phyloP scores from a whole-genome alignment of 805 yeast species.

The Yamadazyma sp. region DNA sequence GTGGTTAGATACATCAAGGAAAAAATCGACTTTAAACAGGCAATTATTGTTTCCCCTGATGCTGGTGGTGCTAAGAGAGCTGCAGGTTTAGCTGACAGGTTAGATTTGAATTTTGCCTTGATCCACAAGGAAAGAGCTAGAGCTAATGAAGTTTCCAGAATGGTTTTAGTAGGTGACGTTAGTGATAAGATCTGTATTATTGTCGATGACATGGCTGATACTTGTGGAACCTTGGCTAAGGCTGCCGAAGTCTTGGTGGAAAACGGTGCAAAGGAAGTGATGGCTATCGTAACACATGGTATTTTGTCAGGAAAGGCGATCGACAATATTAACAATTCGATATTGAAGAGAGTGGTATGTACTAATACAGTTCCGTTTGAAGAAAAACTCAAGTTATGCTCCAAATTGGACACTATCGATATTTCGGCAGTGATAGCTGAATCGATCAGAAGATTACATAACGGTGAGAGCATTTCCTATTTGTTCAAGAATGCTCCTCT shows the following conservation, averaged over 20 bases:
- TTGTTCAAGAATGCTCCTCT: slow-evolving; percentile 66
- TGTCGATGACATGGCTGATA: slow-evolving; percentile 98
- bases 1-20: slow-evolving; percentile 79
- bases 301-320: slow-evolving; percentile 85
- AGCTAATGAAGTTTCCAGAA: slow-evolving; percentile 91
- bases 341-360: slow-evolving; percentile 74
- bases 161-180: slow-evolving; percentile 97
- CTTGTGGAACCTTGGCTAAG: slow-evolving; percentile 94
- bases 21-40: slow-evolving; percentile 51
- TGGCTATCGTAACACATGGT: slow-evolving; percentile 96
- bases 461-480: slow-evolving; percentile 93
- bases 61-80: slow-evolving; percentile 99
- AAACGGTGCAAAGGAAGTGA: slow-evolving; percentile 79
- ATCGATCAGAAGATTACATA: slow-evolving; percentile 89
- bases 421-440: slow-evolving; percentile 88
- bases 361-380: slow-evolving; percentile 91
- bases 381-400: slow-evolving; percentile 55
- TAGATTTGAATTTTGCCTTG: slow-evolving; percentile 90
- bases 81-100: slow-evolving; percentile 87
- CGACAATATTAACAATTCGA: slow-evolving; percentile 64
- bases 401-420: slow-evolving; percentile 78
- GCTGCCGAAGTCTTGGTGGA: slow-evolving; percentile 85
- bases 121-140: slow-evolving; percentile 94
- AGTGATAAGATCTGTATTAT: slow-evolving; percentile 76
- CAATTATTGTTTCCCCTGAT: slow-evolving; percentile 92